Evolutionary conservation across 2,329 filamentous ascomycete genomes (phyloP).

Genomic region (Fusarium sp.): DNA sequence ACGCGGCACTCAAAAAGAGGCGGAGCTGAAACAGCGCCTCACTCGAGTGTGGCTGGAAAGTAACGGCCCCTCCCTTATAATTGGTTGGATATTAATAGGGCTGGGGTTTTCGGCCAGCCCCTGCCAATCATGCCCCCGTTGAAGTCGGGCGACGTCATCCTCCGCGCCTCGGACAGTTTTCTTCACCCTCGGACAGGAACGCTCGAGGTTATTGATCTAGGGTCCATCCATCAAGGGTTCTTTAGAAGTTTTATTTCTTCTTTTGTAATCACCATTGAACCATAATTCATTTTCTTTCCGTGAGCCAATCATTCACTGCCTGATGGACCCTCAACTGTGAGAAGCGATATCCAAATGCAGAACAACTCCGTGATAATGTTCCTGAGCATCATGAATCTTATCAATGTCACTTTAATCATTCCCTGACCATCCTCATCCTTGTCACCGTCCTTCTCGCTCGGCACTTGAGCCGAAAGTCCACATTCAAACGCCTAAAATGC

Average conservation of each 20-base stretch:
- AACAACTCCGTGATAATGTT: constrained; percentile 26
- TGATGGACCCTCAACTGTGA: background rate
- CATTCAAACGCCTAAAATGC: background rate
- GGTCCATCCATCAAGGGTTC: constrained; percentile 1
- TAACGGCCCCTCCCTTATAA: background rate
- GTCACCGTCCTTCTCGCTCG: background rate
- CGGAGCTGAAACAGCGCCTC: constrained; percentile 46
- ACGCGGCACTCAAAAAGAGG: constrained; percentile 43
- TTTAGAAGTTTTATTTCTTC: background rate
- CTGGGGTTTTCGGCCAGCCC: constrained; percentile 24
- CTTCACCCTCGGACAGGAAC: background rate
- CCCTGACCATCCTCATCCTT: background rate
- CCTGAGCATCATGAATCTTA: constrained; percentile 34
- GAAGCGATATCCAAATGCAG: background rate
- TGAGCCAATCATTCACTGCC: background rate
- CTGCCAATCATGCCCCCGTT: constrained; percentile 32
- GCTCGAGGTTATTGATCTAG: background rate
- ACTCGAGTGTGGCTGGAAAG: constrained; percentile 40
- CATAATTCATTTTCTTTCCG: background rate
- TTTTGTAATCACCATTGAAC: background rate
- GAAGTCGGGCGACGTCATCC: constrained; percentile 35
- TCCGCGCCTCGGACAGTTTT: background rate
- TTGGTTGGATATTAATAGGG: constrained; percentile 43
- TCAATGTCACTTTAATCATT: background rate
- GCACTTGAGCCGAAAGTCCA: background rate